phyloP scores from a whole-genome alignment of 1,284 basidiomycete species.

The Meira nashicola region DNA sequence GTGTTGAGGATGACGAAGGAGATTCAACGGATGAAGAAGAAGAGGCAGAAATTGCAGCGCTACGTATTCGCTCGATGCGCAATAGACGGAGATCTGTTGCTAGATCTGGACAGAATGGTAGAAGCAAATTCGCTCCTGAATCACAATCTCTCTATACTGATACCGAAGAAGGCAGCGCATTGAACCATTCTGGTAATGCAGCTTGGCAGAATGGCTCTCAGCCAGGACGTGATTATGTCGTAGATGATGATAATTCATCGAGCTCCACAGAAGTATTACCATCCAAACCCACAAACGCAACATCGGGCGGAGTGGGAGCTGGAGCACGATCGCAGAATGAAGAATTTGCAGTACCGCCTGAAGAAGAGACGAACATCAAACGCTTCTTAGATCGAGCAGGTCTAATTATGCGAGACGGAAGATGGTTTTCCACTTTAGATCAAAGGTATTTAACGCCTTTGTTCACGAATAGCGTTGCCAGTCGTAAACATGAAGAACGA shows the following conservation, averaged over 20 bases:
- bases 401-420: conserved; percentile 58
- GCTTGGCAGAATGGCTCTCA: neutral
- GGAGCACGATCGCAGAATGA: neutral
- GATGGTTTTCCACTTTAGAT: conserved; percentile 95
- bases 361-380: conserved; percentile 10
- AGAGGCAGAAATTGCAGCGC: conserved; percentile 8
- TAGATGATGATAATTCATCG: conserved; percentile 11
- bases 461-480: conserved; percentile 70
- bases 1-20: conserved; percentile 78
- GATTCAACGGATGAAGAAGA: conserved; percentile 75
- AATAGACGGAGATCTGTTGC: conserved; percentile 1
- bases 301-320: neutral
- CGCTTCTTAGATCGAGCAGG: conserved; percentile 40
- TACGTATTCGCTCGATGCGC: neutral
- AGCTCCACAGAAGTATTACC: conserved; percentile 14
- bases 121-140: neutral
- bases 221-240: conserved; percentile 3
- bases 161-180: neutral
- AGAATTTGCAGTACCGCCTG: neutral
- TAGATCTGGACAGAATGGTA: neutral
- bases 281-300: neutral
- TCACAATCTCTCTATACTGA: conserved; percentile 4
- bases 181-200: neutral
- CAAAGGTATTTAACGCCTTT: conserved; percentile 89
- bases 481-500: conserved; percentile 53